Conservation (phyloP, 352 stramenopile genomes). For the Pythium graminicola region DNA sequence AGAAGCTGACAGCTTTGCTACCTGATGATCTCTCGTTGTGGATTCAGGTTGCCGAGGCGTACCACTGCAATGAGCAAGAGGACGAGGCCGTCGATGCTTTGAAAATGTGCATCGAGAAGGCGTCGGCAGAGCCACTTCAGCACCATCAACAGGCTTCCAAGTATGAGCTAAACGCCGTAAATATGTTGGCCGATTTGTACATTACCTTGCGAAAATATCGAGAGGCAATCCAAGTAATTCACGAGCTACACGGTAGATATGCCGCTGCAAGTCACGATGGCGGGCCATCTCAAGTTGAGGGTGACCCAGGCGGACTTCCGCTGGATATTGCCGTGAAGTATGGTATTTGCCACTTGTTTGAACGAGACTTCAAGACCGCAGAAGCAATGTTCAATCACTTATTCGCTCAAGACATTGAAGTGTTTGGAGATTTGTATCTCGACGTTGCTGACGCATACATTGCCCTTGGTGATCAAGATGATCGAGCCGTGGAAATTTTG, state of each 20-base stretch:
- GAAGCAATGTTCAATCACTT: constrained; percentile 81
- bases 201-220: constrained; percentile 83
- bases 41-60: constrained; percentile 84
- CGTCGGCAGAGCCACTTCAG: constrained; percentile 48
- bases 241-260: constrained; percentile 64
- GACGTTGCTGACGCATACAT: constrained; percentile 82
- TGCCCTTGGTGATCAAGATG: constrained; percentile 56
- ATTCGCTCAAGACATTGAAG: constrained; percentile 76
- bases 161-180: constrained; percentile 81
- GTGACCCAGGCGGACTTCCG: constrained; percentile 55
- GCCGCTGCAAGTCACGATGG: constrained; percentile 46
- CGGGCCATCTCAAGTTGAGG: constrained; percentile 42
- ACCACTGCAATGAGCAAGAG: constrained; percentile 83
- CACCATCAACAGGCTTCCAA: constrained; percentile 59
- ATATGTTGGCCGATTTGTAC: constrained; percentile 84
- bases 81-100: constrained; percentile 79
- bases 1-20: constrained; percentile 63
- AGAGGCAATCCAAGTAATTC: constrained; percentile 72
- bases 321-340: constrained; percentile 86
- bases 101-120: constrained; percentile 80
- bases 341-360: constrained; percentile 78
- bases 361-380: constrained; percentile 61
- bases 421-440: constrained; percentile 79
- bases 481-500: constrained; percentile 61
- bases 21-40: constrained; percentile 75